A percentile compares a stretch with the other conserved stretches of the same genome.
These are phyloP conservation scores for Colletotrichum cordylinicola DNA, from an alignment of 2,329 filamentous ascomycete species.

Conservation along the genomic window DNA sequence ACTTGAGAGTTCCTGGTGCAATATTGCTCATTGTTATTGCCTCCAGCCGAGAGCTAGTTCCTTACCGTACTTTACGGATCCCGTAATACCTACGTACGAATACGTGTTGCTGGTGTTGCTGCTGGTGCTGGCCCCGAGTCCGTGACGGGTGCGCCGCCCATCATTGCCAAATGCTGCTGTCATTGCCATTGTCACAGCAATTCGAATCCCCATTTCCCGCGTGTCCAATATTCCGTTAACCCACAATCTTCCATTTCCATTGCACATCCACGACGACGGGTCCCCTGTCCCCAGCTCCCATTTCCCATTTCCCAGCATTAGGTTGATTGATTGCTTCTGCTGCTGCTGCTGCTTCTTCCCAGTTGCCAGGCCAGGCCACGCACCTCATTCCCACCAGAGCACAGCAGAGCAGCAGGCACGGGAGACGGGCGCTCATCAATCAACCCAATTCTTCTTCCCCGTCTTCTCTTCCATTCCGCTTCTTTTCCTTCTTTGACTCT, in stretches of 20 bases:
- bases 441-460: neutral
- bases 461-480: neutral
- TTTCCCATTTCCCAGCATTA: neutral
- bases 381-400: neutral
- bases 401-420: neutral
- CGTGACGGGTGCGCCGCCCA: neutral
- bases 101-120: neutral
- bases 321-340: neutral
- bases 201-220: neutral
- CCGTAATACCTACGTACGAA: neutral
- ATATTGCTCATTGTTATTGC: neutral
- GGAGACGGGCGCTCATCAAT: neutral
- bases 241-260: neutral
- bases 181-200: neutral
- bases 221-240: neutral
- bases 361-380: neutral
- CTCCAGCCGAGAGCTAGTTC: neutral
- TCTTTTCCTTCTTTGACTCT: slow-evolving; percentile 6
- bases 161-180: neutral
- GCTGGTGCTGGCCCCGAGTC: neutral
- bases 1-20: neutral
- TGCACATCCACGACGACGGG: neutral
- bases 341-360: neutral
- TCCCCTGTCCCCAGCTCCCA: neutral
- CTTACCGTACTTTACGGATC: neutral